A percentile compares a stretch with the other conserved stretches of the same genome.
phyloP scores from a whole-genome alignment of 2,329 filamentous ascomycete genomes.

The Epichloe baconii region DNA sequence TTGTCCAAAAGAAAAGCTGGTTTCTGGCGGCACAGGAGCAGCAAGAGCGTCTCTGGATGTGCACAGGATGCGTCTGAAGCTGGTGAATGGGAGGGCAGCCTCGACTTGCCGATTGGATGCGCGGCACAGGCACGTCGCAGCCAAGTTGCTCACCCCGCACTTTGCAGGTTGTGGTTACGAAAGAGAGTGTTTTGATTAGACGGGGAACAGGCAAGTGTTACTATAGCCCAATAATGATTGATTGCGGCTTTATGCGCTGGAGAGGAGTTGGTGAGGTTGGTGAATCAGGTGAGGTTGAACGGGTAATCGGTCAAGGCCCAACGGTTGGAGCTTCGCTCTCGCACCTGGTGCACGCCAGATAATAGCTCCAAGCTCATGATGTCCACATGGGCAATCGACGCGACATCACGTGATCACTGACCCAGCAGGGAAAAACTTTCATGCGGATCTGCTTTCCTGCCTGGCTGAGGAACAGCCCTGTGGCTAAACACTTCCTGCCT shows the following conservation, averaged over 20 bases:
- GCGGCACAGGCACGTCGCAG: conserved; percentile 8
- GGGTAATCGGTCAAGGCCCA: background rate
- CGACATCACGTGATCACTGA: background rate
- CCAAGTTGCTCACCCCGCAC: conserved; percentile 13
- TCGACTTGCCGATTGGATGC: conserved; percentile 17
- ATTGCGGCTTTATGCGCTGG: background rate
- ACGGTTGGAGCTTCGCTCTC: background rate
- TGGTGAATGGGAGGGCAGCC: conserved; percentile 16
- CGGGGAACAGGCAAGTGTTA: conserved; percentile 1
- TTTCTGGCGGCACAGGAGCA: background rate
- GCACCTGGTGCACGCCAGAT: background rate
- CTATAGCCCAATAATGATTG: conserved; percentile 6
- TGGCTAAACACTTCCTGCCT: conserved; percentile 5
- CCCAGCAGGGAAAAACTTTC: background rate
- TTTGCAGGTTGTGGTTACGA: conserved; percentile 3
- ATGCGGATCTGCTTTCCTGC: background rate
- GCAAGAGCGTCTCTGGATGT: background rate
- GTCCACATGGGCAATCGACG: conserved; percentile 4
- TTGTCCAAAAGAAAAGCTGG: background rate
- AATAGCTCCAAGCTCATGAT: conserved; percentile 7
- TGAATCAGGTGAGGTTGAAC: background rate
- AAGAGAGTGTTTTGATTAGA: background rate
- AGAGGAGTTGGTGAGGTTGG: background rate
- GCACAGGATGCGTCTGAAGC: conserved; percentile 1
- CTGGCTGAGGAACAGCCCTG: background rate